These are phyloP conservation scores for Lactarius indigo DNA, from an alignment of 768 basidiomycete species.

Conservation along the genomic window DNA sequence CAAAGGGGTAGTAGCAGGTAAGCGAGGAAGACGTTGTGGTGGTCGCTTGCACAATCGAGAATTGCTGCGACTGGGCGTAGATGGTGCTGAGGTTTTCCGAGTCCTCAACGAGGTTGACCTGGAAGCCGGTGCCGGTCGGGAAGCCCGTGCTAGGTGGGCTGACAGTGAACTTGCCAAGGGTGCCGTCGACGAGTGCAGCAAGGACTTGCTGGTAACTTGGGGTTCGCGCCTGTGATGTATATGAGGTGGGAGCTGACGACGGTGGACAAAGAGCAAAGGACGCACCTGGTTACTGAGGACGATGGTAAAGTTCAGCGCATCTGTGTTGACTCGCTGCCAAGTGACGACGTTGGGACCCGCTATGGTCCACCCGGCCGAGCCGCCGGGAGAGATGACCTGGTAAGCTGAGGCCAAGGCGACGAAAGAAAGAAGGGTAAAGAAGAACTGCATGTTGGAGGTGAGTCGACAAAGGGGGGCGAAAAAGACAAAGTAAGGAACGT, in stretches of 20 bases:
- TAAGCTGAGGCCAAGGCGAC: slow-evolving; percentile 57
- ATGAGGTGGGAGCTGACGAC: not conserved
- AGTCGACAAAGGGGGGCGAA: slow-evolving; percentile 3
- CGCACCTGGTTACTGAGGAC: slow-evolving; percentile 63
- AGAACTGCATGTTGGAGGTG: slow-evolving; percentile 39
- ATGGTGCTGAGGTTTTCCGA: slow-evolving; percentile 46
- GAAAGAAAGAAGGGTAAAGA: slow-evolving; percentile 42
- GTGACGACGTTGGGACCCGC: slow-evolving; percentile 47
- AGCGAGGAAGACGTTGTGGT: slow-evolving; percentile 16
- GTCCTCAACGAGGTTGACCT: slow-evolving; percentile 65
- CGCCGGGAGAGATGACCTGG: slow-evolving; percentile 43
- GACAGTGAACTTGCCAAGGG: slow-evolving; percentile 37
- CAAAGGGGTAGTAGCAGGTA: not conserved
- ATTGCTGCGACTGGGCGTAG: slow-evolving; percentile 67
- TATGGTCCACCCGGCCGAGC: slow-evolving; percentile 50
- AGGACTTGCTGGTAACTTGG: slow-evolving; percentile 46
- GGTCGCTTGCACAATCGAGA: slow-evolving; percentile 42
- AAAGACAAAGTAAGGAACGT: slow-evolving; percentile 15
- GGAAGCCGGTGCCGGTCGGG: slow-evolving; percentile 59
- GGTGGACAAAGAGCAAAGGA: not conserved
- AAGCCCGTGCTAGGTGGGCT: slow-evolving; percentile 62
- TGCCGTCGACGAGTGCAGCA: slow-evolving; percentile 51
- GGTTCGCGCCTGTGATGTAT: slow-evolving; percentile 29
- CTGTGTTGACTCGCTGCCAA: slow-evolving; percentile 67
- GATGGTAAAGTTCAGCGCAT: slow-evolving; percentile 63